phyloP scores from a whole-genome alignment of 108 stramenopile genomes.

The Cyclotella distinguenda region DNA sequence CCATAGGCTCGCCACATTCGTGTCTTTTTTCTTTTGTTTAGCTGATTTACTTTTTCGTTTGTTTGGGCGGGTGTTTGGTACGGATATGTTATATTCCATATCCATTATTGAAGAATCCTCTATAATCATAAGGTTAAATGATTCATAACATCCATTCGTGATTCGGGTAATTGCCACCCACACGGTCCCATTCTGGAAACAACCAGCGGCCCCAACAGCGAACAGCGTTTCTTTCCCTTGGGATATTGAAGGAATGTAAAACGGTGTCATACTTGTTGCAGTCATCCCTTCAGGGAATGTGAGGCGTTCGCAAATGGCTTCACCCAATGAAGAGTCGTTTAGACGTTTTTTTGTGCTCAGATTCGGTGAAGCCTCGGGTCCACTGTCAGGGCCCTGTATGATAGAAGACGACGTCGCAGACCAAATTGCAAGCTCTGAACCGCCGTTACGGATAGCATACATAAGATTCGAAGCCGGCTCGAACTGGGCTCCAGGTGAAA shows the following conservation, averaged over 20 bases:
- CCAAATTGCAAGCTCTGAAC: conserved; percentile 43
- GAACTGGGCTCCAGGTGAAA: conserved; percentile 30
- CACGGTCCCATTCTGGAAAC: conserved; percentile 42
- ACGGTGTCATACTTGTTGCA: conserved; percentile 30
- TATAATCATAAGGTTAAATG: conserved; percentile 25
- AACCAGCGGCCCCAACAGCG: conserved; percentile 39
- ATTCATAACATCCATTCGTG: neutral
- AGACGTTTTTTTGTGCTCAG: conserved; percentile 24
- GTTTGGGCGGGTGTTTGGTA: neutral
- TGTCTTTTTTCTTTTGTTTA: conserved; percentile 2
- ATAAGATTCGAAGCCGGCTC: conserved; percentile 36
- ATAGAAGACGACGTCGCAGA: conserved; percentile 42
- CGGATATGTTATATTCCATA: neutral
- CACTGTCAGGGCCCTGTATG: conserved; percentile 27
- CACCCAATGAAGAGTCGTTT: conserved; percentile 4
- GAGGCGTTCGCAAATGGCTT: conserved; percentile 18
- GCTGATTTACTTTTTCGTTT: conserved; percentile 12
- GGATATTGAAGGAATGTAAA: conserved; percentile 14
- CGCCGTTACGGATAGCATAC: conserved; percentile 44
- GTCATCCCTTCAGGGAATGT: conserved; percentile 28
- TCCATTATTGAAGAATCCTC: conserved; percentile 29
- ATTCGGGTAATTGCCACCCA: conserved; percentile 33
- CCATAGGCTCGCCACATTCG: neutral
- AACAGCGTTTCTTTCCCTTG: conserved; percentile 9
- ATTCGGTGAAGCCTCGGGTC: neutral